Conservation (phyloP, 2,329 filamentous ascomycete genomes). For the Lasiodiplodia hormozganensis region DNA sequence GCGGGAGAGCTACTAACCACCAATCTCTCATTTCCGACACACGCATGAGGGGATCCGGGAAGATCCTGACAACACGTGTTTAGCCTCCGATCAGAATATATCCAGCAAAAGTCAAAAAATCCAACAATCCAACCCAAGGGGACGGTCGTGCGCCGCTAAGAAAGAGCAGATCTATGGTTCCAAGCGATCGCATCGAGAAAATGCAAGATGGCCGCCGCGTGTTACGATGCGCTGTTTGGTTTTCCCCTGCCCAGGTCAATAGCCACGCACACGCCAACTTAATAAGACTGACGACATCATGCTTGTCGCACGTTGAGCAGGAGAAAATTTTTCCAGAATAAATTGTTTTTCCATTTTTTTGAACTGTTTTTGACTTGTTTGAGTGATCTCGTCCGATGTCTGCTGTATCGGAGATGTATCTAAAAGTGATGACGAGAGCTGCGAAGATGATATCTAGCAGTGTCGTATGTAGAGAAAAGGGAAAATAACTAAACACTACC, state of each 20-base stretch:
- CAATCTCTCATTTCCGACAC: background rate
- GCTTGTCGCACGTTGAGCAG: background rate
- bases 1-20: too few relatives aligned
- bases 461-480: background rate
- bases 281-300: background rate
- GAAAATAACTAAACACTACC: conserved; percentile 15
- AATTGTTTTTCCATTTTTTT: background rate
- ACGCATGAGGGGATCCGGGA: background rate
- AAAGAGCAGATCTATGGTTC: background rate
- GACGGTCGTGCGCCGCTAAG: background rate
- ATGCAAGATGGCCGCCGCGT: background rate
- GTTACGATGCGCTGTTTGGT: background rate
- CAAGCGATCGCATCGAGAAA: background rate
- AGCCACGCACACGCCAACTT: conserved; percentile 13
- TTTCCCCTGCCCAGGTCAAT: background rate
- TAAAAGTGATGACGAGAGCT: background rate
- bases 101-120: background rate
- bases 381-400: background rate
- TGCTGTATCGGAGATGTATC: background rate
- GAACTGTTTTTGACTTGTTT: background rate
- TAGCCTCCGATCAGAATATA: background rate
- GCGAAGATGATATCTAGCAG: background rate
- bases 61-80: background rate
- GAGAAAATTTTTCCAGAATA: background rate
- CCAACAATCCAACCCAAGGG: background rate